Evolutionary conservation across 352 stramenopile genomes (phyloP).

Genomic region (Globisporangium irregulare): DNA sequence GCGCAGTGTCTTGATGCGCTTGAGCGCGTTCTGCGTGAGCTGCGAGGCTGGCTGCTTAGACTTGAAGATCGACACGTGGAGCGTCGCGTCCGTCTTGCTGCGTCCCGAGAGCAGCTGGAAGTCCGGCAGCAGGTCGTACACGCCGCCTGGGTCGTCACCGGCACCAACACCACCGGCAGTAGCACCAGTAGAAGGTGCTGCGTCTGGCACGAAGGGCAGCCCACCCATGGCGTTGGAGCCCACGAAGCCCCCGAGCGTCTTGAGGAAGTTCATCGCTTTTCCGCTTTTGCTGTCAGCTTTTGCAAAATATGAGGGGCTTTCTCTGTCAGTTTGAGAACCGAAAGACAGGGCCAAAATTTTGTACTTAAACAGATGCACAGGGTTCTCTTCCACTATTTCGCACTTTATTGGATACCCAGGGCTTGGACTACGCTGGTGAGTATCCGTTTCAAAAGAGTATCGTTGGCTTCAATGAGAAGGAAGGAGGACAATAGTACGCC

Average conservation of each 20-base stretch:
- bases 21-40: constrained; percentile 89
- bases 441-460: not conserved
- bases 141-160: constrained; percentile 35
- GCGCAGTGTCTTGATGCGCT: constrained; percentile 91
- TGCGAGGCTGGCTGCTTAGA: constrained; percentile 73
- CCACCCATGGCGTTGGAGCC: constrained; percentile 64
- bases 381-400: not conserved
- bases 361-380: not conserved
- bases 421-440: not conserved
- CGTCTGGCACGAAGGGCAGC: constrained; percentile 64
- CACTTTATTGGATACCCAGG: not conserved
- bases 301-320: constrained; percentile 3
- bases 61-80: constrained; percentile 92
- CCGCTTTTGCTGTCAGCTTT: not conserved
- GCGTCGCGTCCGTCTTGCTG: constrained; percentile 74
- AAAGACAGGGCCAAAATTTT: not conserved
- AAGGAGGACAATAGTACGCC: not conserved
- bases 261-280: constrained; percentile 85
- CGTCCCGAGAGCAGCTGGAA: constrained; percentile 86
- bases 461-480: not conserved
- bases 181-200: constrained; percentile 5
- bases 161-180: not conserved
- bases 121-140: constrained; percentile 65
- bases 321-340: not conserved
- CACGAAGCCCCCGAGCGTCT: constrained; percentile 77